Conservation (phyloP, 2,329 filamentous ascomycete genomes). For the Sclerotinia borealis region DNA sequence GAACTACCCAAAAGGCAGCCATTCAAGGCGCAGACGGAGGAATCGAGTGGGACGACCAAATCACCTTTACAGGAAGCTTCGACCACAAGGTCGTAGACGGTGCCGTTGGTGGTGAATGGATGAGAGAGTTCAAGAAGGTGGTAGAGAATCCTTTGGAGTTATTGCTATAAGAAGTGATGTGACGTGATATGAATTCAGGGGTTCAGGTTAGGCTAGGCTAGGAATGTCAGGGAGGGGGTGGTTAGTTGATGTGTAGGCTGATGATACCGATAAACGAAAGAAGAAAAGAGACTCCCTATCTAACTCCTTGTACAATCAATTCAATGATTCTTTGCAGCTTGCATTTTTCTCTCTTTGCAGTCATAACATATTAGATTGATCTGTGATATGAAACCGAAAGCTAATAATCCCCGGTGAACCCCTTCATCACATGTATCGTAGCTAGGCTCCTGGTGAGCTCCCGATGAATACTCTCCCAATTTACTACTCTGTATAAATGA, state of each 20-base stretch:
- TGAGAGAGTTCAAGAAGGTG: constrained; percentile 94
- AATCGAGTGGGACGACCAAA: constrained; percentile 95
- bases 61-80: constrained; percentile 89
- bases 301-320: constrained; percentile 16
- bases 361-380: not conserved
- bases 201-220: not conserved
- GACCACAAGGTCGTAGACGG: constrained; percentile 99
- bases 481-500: too few relatives aligned
- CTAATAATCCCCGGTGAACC: not conserved
- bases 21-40: constrained; percentile 81
- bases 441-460: too few relatives aligned
- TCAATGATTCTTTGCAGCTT: not conserved
- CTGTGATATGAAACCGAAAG: not conserved
- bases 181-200: constrained; percentile 7
- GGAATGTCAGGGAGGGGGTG: not conserved
- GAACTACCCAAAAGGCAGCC: constrained; percentile 92
- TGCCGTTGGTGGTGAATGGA: constrained; percentile 93
- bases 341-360: not conserved
- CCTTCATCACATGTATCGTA: too few relatives aligned
- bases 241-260: constrained; percentile 4
- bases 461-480: too few relatives aligned
- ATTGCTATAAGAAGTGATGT: constrained; percentile 55
- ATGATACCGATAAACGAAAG: constrained; percentile 15
- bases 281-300: constrained; percentile 23
- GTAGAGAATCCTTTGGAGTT: constrained; percentile 96